Evolutionary conservation across 805 yeast genomes (phyloP).

Genomic region (Yarrowia divulgata): DNA sequence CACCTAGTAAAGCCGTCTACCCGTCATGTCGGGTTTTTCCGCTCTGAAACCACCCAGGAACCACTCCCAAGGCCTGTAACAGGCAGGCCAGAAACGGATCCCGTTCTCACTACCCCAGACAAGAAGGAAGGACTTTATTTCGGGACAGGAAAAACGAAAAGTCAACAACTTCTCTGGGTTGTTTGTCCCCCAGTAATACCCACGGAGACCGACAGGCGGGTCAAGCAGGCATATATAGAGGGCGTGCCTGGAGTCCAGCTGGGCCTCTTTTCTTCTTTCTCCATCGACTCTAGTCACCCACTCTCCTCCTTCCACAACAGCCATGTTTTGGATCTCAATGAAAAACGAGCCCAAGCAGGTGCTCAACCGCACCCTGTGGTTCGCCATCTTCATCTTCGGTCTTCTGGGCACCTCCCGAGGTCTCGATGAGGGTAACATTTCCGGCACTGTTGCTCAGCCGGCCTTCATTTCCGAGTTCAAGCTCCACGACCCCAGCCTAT

Average conservation of each 20-base stretch:
- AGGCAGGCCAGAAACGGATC: conserved; percentile 1
- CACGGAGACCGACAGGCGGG: background rate
- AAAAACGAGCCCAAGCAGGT: conserved; percentile 40
- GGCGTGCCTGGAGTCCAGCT: background rate
- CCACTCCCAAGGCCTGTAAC: background rate
- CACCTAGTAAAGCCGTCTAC: too few relatives aligned
- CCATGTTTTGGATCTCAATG: conserved; percentile 28
- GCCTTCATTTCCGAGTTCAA: conserved; percentile 57
- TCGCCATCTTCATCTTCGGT: conserved; percentile 60
- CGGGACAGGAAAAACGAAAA: background rate
- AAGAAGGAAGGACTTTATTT: background rate
- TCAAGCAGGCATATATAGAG: conserved; percentile 4
- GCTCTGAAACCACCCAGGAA: background rate
- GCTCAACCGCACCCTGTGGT: conserved; percentile 55
- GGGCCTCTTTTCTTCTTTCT: background rate
- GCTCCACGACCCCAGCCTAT: conserved; percentile 53
- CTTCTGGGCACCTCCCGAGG: conserved; percentile 65
- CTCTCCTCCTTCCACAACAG: background rate
- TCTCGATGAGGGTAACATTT: conserved; percentile 61
- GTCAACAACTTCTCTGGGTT: background rate
- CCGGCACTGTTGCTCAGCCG: conserved; percentile 56
- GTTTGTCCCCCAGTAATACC: conserved; percentile 10
- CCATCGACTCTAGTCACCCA: background rate
- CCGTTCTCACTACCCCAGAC: conserved; percentile 20
- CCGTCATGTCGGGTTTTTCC: background rate